Evolutionary conservation across 2,329 filamentous ascomycete species (phyloP), one percentile per base, ranked within the genome.

Genomic region (Hypomyces rosellus): DNA sequence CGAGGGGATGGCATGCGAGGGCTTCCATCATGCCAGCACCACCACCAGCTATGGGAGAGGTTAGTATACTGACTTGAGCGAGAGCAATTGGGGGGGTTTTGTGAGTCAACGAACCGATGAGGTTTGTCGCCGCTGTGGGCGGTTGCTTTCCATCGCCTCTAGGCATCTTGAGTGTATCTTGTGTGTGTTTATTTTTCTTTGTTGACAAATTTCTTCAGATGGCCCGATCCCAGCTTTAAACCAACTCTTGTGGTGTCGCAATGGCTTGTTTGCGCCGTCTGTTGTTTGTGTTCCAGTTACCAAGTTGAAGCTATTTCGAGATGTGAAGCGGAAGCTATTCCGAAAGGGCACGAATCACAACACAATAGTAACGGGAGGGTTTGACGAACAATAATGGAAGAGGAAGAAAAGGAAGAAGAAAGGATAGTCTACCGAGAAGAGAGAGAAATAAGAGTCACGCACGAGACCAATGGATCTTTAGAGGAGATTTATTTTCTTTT

Each of bases 21-120:
- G 93, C 93, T 74, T 99, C 93, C 91, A 97, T 97, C 92, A 97
- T 96, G 65, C 93, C 93, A 61, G 93, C 93, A 71, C 89, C 89
- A 67, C 93, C 93, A 67, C 93, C 93, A 68, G 93, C 93, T 95
- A 61, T 34, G 33, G 41, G 7, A 20, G 25, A 14, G 25, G 52
- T 63, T 53, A 64, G 61, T 55, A 48, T 15, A 18, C 15, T 40
- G 38, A 11, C 3, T 40, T 12, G 14, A 20, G 14, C 7, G 16
- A n/a, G 16, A 34, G n/a, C 42, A 30, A 25, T 13, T 43, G 37
- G 43, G 39, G 48, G 56, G 20, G n/a, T n/a, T 20, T 56, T 45
- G 55, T 55, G 9, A 15, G 41, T 47, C 36, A 58, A 64, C 79
- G 62, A 77, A 93, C 89, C 89, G 63, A 96, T 91, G 63, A 97